Percentiles rank a stretch among this genome's conserved stretches.
Conservation (phyloP, 2,329 filamentous ascomycete species). For the Endocalyx cinctus region DNA sequence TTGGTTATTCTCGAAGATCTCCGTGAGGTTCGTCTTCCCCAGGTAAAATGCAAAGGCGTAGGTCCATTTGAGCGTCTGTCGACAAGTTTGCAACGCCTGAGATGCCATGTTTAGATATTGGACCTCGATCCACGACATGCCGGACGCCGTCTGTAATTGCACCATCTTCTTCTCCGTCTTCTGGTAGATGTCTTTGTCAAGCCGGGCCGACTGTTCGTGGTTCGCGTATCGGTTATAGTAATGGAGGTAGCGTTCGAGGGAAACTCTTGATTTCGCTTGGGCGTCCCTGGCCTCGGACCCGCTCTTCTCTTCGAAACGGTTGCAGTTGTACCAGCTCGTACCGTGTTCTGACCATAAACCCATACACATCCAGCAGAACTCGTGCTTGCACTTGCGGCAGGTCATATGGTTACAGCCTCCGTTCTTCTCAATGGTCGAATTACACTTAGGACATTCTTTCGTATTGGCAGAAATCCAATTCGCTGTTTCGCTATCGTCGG, state of each 20-base stretch:
- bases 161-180: conserved; percentile 99
- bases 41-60: conserved; percentile 98
- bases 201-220: conserved; percentile 93
- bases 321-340: conserved; percentile 99
- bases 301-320: conserved; percentile 93
- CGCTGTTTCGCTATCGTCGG: conserved; percentile 94
- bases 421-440: conserved; percentile 99
- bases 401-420: conserved; percentile 38
- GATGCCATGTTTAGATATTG: conserved; percentile 94
- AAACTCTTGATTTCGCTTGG: conserved; percentile 85
- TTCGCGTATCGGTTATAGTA: conserved; percentile 99
- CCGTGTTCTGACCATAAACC: conserved; percentile 97
- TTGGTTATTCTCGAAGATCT: conserved; percentile 98
- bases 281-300: conserved; percentile 85
- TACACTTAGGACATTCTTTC: conserved; percentile 94
- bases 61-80: conserved; percentile 99
- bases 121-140: conserved; percentile 98
- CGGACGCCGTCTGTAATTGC: conserved; percentile 84
- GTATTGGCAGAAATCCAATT: conserved; percentile 99
- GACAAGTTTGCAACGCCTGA: conserved; percentile 88
- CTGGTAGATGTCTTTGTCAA: conserved; percentile 91
- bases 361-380: conserved; percentile 99
- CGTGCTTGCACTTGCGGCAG: conserved; percentile 30
- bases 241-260: conserved; percentile 91
- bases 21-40: conserved; percentile 89